Percentiles rank a stretch among this genome's conserved stretches.
phyloP scores from a whole-genome alignment of 345 rosid genomes.

The Eucalyptus urophylla region DNA sequence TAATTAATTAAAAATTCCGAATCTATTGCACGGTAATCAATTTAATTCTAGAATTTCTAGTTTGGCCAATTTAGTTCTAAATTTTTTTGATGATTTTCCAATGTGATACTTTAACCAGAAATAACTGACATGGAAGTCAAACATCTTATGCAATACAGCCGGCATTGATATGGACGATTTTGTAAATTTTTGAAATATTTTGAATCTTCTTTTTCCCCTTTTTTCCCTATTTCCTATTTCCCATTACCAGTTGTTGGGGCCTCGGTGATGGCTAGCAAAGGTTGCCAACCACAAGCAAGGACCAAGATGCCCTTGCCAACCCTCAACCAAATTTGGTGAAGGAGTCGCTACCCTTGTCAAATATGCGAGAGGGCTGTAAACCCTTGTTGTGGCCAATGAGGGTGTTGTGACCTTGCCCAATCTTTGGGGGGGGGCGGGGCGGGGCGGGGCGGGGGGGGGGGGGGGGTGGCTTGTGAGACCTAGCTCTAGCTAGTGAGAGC shows the following conservation, averaged over 20 bases:
- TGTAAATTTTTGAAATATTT: background rate
- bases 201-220: background rate
- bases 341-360: background rate
- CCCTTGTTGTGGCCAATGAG: background rate
- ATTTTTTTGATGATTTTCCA: background rate
- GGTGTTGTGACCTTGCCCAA: background rate
- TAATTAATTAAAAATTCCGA: background rate
- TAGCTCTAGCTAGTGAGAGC: background rate
- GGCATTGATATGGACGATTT: accelerated
- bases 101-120: background rate
- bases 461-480: background rate
- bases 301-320: background rate
- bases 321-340: background rate
- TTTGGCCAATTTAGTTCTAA: background rate
- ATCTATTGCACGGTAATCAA: background rate
- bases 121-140: accelerated
- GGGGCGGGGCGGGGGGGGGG: too few relatives aligned
- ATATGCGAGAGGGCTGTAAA: accelerated
- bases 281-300: background rate
- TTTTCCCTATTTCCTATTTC: background rate
- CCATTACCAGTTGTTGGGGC: background rate
- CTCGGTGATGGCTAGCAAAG: background rate
- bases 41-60: background rate
- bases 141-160: accelerated
- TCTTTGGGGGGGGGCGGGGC: background rate